Conservation (phyloP, 495 filamentous ascomycete species). For the Monascus purpureus region DNA sequence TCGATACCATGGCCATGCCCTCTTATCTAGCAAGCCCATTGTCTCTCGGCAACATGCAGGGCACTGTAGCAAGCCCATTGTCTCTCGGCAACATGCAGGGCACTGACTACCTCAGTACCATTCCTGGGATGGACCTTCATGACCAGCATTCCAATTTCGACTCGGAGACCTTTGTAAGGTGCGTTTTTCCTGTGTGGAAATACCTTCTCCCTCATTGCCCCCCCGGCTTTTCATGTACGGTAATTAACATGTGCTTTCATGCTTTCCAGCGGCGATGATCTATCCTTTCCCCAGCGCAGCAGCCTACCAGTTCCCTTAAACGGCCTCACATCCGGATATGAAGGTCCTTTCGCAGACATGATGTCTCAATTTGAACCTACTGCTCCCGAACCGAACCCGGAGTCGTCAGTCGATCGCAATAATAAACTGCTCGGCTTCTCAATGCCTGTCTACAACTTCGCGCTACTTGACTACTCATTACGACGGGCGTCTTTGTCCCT, state of each 20-base stretch:
- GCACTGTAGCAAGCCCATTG: too few relatives aligned
- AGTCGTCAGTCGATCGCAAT: conserved; percentile 48
- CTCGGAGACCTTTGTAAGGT: conserved; percentile 46
- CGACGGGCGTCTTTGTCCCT: conserved; percentile 47
- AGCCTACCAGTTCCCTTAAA: conserved; percentile 23
- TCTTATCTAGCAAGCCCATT: conserved; percentile 44
- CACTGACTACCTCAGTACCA: conserved; percentile 36
- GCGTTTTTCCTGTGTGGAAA: conserved; percentile 13
- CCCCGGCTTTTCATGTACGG: neutral
- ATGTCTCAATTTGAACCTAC: conserved; percentile 37
- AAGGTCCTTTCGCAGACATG: conserved; percentile 51
- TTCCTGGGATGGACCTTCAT: conserved; percentile 40
- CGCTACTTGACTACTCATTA: conserved; percentile 53
- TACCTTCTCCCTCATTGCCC: too few relatives aligned
- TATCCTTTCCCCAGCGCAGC: conserved; percentile 23
- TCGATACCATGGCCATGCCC: conserved; percentile 52
- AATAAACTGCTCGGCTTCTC: conserved; percentile 75
- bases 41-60: too few relatives aligned
- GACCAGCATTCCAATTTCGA: conserved; percentile 46
- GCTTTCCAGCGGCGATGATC: conserved; percentile 24
- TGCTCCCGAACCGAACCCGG: conserved; percentile 23
- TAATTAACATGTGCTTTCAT: neutral
- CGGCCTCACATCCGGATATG: conserved; percentile 41
- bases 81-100: conserved; percentile 37
- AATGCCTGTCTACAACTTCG: conserved; percentile 51